Percentiles rank a stretch among this genome's conserved stretches.
phyloP scores from a whole-genome alignment of 2,329 filamentous ascomycete genomes.

The Colletotrichum sp. region DNA sequence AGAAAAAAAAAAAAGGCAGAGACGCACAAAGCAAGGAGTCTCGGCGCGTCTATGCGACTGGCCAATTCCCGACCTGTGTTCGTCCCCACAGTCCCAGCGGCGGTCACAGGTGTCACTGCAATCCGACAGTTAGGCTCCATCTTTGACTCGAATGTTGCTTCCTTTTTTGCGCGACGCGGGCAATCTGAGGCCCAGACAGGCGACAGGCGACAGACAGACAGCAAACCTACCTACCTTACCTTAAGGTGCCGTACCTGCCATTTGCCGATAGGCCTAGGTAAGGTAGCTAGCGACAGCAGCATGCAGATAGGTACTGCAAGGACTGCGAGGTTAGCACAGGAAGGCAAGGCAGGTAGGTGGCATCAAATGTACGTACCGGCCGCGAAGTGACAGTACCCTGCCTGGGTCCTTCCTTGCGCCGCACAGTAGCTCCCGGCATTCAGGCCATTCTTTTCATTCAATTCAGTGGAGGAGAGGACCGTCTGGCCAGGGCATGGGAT shows the following conservation, averaged over 20 bases:
- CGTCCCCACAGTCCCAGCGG: not conserved
- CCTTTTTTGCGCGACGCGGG: not conserved
- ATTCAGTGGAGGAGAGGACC: not conserved
- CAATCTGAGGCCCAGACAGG: not conserved
- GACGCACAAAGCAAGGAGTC: not conserved
- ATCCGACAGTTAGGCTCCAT: not conserved
- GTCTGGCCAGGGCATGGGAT: not conserved
- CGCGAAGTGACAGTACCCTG: not conserved
- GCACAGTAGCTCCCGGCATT: slow-evolving; percentile 4
- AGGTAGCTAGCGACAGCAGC: not conserved
- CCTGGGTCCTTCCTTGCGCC: not conserved
- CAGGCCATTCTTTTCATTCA: slow-evolving; percentile 3
- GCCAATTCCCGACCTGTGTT: not conserved
- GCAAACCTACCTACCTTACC: not conserved
- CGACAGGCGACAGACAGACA: not conserved
- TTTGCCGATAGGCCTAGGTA: not conserved
- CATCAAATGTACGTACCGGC: not conserved
- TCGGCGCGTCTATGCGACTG: not conserved
- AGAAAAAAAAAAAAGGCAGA: not conserved
- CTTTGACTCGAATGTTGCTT: not conserved
- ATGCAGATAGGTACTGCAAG: not conserved
- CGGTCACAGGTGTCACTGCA: not conserved
- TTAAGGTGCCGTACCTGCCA: not conserved
- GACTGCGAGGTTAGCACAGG: not conserved
- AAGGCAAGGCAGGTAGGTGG: not conserved